Evolutionary conservation across 2,329 filamentous ascomycete species (phyloP).

Genomic region (Echinosphaeria canescens): DNA sequence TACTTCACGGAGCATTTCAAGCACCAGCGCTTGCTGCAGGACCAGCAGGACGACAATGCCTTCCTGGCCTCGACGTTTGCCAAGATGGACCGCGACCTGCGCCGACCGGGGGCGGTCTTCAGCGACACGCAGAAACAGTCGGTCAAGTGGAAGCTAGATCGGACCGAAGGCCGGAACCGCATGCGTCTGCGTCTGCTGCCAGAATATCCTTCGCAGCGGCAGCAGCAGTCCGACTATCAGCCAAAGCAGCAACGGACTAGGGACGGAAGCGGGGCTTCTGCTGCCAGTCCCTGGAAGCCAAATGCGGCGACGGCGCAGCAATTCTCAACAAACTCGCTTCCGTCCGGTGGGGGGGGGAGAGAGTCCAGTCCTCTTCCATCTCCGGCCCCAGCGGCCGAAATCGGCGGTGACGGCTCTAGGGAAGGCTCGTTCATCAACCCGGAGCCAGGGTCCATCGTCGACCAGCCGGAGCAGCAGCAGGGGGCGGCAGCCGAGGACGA

Average conservation of each 20-base stretch:
- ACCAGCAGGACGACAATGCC: slow-evolving; percentile 74
- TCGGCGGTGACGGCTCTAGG: background rate
- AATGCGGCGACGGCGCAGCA: no score
- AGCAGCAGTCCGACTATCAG: slow-evolving; percentile 61
- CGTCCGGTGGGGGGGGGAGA: no score
- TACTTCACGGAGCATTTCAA: slow-evolving; percentile 83
- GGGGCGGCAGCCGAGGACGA: slow-evolving; percentile 48
- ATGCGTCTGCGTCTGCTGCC: slow-evolving; percentile 81
- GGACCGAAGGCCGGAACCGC: slow-evolving; percentile 85
- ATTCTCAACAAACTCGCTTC: no score
- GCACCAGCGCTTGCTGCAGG: slow-evolving; percentile 71
- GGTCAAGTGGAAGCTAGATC: slow-evolving; percentile 77
- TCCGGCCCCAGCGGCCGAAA: no score
- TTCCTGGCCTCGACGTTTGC: slow-evolving; percentile 58
- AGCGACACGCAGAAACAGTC: slow-evolving; percentile 34
- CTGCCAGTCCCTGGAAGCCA: no score
- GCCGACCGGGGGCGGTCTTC: slow-evolving; percentile 63
- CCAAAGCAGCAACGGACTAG: slow-evolving; percentile 43
- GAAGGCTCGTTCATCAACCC: no score
- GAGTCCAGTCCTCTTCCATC: no score
- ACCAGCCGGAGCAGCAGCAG: slow-evolving; percentile 1
- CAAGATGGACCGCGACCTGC: slow-evolving; percentile 59
- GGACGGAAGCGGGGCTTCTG: slow-evolving; percentile 3
- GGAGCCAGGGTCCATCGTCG: no score
- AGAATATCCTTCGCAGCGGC: slow-evolving; percentile 39